These are phyloP conservation scores for Zygotorulaspora florentina DNA, from an alignment of 805 yeast genomes.

Conservation along the genomic window DNA sequence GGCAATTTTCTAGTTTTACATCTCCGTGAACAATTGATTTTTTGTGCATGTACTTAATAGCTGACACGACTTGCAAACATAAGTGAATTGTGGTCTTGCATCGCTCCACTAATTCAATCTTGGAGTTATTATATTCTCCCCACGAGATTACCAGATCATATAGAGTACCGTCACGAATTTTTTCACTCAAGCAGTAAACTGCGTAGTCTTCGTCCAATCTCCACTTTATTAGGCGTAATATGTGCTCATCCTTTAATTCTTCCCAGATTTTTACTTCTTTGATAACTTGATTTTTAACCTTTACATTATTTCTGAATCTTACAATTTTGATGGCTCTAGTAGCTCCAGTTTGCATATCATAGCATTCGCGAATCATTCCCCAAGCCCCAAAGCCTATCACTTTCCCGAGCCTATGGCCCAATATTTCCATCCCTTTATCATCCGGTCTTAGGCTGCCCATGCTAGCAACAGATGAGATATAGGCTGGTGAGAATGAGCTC, in stretches of 20 bases:
- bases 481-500: constrained; percentile 34
- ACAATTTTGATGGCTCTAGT: constrained; percentile 61
- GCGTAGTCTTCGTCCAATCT: constrained; percentile 54
- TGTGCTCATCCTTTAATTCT: constrained; percentile 55
- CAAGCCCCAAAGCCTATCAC: constrained; percentile 87
- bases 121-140: constrained; percentile 44
- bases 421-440: constrained; percentile 63
- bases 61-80: constrained; percentile 52
- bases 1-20: constrained; percentile 74
- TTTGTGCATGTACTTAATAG: constrained; percentile 59
- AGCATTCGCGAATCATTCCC: constrained; percentile 78
- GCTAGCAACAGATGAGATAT: constrained; percentile 16
- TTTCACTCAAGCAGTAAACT: constrained; percentile 68
- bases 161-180: constrained; percentile 71
- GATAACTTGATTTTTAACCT: constrained; percentile 54
- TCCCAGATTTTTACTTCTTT: constrained; percentile 79
- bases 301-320: constrained; percentile 46
- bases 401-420: constrained; percentile 63
- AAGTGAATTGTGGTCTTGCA: constrained; percentile 36
- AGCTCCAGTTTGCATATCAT: constrained; percentile 29
- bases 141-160: constrained; percentile 70
- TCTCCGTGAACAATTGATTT: constrained; percentile 72
- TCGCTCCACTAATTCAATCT: constrained; percentile 35
- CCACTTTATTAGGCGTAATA: constrained; percentile 59
- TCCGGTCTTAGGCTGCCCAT: constrained; percentile 34